Conservation (phyloP, 2,329 filamentous ascomycete species). For the Trichoderma polysporum region DNA sequence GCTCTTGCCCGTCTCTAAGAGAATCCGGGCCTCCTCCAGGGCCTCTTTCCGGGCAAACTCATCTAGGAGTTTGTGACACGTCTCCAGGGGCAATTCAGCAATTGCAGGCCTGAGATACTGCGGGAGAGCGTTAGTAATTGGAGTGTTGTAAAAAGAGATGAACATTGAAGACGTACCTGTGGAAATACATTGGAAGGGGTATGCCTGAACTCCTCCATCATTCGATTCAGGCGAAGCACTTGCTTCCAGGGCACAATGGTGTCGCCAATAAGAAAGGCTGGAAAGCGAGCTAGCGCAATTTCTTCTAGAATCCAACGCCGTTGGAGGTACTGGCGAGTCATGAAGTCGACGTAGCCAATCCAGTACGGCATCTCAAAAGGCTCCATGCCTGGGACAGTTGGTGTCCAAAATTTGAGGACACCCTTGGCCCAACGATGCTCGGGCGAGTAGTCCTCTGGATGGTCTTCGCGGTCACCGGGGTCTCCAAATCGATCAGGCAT, state of each 20-base stretch:
- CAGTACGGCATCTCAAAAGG: slow-evolving; percentile 11
- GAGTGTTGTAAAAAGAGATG: no score
- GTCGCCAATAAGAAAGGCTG: slow-evolving; percentile 10
- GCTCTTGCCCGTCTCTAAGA: slow-evolving; percentile 12
- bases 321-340: slow-evolving; percentile 14
- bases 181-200: not conserved
- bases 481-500: slow-evolving; percentile 12
- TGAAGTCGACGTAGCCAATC: slow-evolving; percentile 8
- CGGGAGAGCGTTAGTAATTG: not conserved
- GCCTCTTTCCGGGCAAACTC: slow-evolving; percentile 11
- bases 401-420: not conserved
- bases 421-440: slow-evolving; percentile 2
- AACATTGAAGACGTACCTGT: not conserved
- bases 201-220: slow-evolving; percentile 18
- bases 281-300: slow-evolving; percentile 10
- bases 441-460: slow-evolving; percentile 7
- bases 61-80: slow-evolving; percentile 12
- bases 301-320: slow-evolving; percentile 14
- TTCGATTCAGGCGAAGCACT: slow-evolving; percentile 6
- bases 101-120: slow-evolving; percentile 8
- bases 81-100: slow-evolving; percentile 13
- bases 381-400: not conserved
- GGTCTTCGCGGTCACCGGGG: slow-evolving; percentile 8
- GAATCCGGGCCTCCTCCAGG: slow-evolving; percentile 10
- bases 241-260: slow-evolving; percentile 15